phyloP scores from a whole-genome alignment of 1,284 basidiomycete species.

The Phellinidium pouzarii region DNA sequence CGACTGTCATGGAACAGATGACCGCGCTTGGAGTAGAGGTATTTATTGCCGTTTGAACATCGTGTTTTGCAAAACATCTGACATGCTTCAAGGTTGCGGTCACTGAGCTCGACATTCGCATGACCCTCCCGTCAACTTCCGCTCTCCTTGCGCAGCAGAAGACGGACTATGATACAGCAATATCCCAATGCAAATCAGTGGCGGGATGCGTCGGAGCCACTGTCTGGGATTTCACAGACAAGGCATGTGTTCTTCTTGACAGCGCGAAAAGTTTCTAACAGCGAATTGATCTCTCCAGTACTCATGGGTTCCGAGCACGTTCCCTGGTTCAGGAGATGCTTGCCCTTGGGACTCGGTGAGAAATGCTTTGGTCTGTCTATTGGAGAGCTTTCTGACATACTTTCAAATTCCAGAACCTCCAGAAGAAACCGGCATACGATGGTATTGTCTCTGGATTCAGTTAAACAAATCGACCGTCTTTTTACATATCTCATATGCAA shows the following conservation, averaged over 20 bases:
- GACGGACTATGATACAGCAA: conserved; percentile 39
- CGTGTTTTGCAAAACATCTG: neutral
- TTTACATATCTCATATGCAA: no score
- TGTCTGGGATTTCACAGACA: conserved; percentile 46
- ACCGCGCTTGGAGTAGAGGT: conserved; percentile 46
- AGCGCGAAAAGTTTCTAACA: neutral
- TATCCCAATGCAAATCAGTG: conserved; percentile 38
- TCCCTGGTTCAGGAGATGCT: conserved; percentile 22
- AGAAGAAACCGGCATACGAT: conserved; percentile 22
- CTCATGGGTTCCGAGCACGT: conserved; percentile 24
- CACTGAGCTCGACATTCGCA: conserved; percentile 50
- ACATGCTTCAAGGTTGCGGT: conserved; percentile 28
- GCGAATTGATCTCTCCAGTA: conserved; percentile 13
- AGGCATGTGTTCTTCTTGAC: conserved; percentile 19
- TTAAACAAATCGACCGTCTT: no score
- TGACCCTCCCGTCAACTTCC: conserved; percentile 42
- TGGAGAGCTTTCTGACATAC: neutral
- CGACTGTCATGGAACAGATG: conserved; percentile 38
- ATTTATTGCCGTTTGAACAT: neutral
- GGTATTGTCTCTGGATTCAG: conserved; percentile 22
- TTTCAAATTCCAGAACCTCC: conserved; percentile 17
- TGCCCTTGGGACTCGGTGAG: conserved; percentile 23
- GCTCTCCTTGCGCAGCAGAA: conserved; percentile 43
- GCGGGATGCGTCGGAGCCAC: conserved; percentile 40
- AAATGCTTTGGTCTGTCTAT: neutral